Evolutionary conservation across 176 grass and related monocot genomes (phyloP).

Genomic region (Juncus inflexus): DNA sequence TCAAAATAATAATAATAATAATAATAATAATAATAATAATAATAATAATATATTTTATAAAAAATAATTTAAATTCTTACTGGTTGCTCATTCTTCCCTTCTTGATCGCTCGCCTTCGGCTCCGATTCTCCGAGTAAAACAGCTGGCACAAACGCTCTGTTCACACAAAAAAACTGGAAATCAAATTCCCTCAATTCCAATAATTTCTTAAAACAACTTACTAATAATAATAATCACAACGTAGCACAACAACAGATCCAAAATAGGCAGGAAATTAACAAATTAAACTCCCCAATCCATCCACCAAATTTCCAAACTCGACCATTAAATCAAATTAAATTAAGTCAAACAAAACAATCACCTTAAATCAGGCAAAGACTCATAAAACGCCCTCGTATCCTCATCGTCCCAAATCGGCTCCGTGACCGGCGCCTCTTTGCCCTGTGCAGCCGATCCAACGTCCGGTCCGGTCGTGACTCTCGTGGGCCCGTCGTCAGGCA

Average conservation of each 20-base stretch:
- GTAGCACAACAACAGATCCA: background rate
- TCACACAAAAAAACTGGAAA: constrained; percentile 17
- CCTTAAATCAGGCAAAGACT: constrained; percentile 96
- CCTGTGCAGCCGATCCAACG: constrained; percentile 38
- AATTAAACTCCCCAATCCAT: constrained; percentile 8
- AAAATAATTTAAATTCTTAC: constrained; percentile 52
- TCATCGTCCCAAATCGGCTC: constrained; percentile 99
- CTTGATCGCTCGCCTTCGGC: constrained; percentile 72
- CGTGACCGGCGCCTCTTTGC: constrained; percentile 64
- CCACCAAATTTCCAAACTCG: background rate
- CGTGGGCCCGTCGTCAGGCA: constrained; percentile 96
- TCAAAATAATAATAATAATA: background rate
- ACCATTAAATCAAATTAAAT: background rate
- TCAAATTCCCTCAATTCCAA: no score
- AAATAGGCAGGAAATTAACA: constrained; percentile 18
- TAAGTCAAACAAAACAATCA: constrained; percentile 28
- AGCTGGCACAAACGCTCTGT: constrained; percentile 96
- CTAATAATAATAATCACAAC: no score
- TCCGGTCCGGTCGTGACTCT: constrained; percentile 83
- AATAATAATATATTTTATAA: constrained; percentile 10
- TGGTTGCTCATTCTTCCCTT: constrained; percentile 69
- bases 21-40: no score
- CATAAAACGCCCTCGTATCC: constrained; percentile 96
- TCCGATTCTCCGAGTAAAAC: constrained; percentile 92
- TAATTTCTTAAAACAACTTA: no score